Evolutionary conservation across 805 yeast species (phyloP).

Genomic region (Yamadazyma endophytica): DNA sequence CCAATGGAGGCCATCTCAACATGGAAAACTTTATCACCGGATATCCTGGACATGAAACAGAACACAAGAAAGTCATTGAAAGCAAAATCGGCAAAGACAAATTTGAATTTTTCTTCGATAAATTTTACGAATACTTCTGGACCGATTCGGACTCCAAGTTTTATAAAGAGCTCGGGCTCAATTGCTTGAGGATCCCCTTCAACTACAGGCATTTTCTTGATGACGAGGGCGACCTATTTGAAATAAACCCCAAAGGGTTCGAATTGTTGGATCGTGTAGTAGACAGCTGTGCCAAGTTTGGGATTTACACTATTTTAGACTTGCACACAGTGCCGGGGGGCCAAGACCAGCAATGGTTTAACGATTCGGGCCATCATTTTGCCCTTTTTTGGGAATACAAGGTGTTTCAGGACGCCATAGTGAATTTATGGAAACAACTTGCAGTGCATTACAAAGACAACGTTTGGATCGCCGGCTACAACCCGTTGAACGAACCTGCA

Average conservation of each 20-base stretch:
- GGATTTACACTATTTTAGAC: slow-evolving; percentile 44
- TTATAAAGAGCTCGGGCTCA: slow-evolving; percentile 33
- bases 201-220: slow-evolving; percentile 46
- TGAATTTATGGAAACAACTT: slow-evolving; percentile 39
- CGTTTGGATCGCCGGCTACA: slow-evolving; percentile 47
- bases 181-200: slow-evolving; percentile 46
- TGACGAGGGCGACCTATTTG: slow-evolving; percentile 37
- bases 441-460: slow-evolving; percentile 43
- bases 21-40: slow-evolving; percentile 55
- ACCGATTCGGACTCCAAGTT: slow-evolving; percentile 45
- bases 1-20: slow-evolving; percentile 46
- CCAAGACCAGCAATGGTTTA: slow-evolving; percentile 50
- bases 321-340: slow-evolving; percentile 51
- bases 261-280: slow-evolving; percentile 37
- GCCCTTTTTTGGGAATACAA: slow-evolving; percentile 47
- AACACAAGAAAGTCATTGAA: slow-evolving; percentile 37
- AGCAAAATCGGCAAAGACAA: slow-evolving; percentile 41
- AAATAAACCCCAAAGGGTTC: slow-evolving; percentile 40
- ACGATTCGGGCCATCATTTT: slow-evolving; percentile 42
- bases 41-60: slow-evolving; percentile 48
- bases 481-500: slow-evolving; percentile 49
- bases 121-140: slow-evolving; percentile 49
- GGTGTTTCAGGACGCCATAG: slow-evolving; percentile 40
- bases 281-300: slow-evolving; percentile 38
- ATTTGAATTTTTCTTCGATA: slow-evolving; percentile 43